Conservation (phyloP, 345 rosid species). For the Citrus medica region DNA sequence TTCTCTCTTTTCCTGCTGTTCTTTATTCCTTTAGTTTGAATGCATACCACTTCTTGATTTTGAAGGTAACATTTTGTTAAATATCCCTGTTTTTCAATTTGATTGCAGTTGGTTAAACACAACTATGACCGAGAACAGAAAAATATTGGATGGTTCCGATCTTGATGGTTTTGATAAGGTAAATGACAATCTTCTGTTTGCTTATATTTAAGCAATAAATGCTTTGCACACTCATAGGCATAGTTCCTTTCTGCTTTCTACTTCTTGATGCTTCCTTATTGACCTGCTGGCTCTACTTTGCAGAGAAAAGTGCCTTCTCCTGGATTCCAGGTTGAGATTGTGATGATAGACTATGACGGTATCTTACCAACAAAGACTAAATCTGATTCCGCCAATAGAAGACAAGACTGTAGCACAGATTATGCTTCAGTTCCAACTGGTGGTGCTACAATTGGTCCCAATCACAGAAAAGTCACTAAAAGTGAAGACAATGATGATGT, state of each 20-base stretch:
- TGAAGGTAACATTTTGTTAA: not conserved
- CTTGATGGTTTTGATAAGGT: slow-evolving; percentile 95
- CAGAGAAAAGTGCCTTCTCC: slow-evolving; percentile 92
- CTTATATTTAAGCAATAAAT: not conserved
- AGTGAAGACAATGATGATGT: slow-evolving; percentile 59
- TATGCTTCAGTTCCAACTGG: slow-evolving; percentile 20
- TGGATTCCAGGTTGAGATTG: slow-evolving; percentile 84
- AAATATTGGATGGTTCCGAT: slow-evolving; percentile 55
- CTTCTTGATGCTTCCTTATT: not conserved
- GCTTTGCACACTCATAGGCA: not conserved
- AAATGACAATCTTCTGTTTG: slow-evolving; percentile 8
- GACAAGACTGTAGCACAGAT: slow-evolving; percentile 21
- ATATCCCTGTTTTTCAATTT: not conserved
- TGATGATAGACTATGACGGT: slow-evolving; percentile 53
- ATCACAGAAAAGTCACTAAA: slow-evolving; percentile 23
- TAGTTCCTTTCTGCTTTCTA: not conserved
- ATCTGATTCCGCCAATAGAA: slow-evolving; percentile 28
- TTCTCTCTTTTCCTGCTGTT: not conserved
- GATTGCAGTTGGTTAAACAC: slow-evolving; percentile 86
- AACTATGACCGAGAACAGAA: slow-evolving; percentile 76
- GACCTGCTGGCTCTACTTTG: slow-evolving; percentile 2
- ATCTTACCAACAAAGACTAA: slow-evolving; percentile 26
- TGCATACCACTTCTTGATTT: not conserved
- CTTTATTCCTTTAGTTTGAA: not conserved
- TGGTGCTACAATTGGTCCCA: slow-evolving; percentile 12